phyloP scores from a whole-genome alignment of 2,329 filamentous ascomycete species.

The Hawksworthiomyces lignivorus region DNA sequence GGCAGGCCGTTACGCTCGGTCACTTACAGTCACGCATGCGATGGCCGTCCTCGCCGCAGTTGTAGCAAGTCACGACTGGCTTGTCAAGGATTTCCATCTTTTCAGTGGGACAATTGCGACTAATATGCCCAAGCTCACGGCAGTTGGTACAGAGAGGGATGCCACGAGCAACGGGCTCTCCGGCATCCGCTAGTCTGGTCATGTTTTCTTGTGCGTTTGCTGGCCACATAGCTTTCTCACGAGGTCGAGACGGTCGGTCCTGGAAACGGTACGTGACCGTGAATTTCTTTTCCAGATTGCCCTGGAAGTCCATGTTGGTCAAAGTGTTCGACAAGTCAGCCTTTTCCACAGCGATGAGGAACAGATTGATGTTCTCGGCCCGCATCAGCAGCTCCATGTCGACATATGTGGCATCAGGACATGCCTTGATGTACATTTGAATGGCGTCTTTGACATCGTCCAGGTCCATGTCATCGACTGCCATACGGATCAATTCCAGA shows the following conservation, averaged over 20 bases:
- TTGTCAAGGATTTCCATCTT: constrained; percentile 36
- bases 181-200: constrained; percentile 56
- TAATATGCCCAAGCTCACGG: constrained; percentile 53
- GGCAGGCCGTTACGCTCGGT: too few relatives aligned
- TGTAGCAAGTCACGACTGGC: constrained; percentile 50
- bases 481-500: constrained; percentile 48
- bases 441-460: constrained; percentile 55
- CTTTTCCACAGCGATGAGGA: constrained; percentile 56
- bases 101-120: constrained; percentile 54
- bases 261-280: constrained; percentile 56
- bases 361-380: constrained; percentile 42
- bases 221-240: constrained; percentile 55
- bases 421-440: constrained; percentile 54
- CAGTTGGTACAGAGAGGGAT: constrained; percentile 58
- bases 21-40: constrained; percentile 62
- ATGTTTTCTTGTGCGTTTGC: constrained; percentile 51
- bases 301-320: constrained; percentile 67
- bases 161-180: constrained; percentile 53
- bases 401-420: constrained; percentile 48
- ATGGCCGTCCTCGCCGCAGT: constrained; percentile 58
- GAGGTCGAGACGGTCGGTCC: constrained; percentile 48
- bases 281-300: constrained; percentile 57
- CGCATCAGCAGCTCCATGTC: constrained; percentile 57
- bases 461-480: constrained; percentile 46
- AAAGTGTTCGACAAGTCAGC: constrained; percentile 43